Percentiles rank a stretch among this genome's conserved stretches.
Conservation (phyloP, 2,329 filamentous ascomycete genomes). For the Myriosclerotinia curreyana region DNA sequence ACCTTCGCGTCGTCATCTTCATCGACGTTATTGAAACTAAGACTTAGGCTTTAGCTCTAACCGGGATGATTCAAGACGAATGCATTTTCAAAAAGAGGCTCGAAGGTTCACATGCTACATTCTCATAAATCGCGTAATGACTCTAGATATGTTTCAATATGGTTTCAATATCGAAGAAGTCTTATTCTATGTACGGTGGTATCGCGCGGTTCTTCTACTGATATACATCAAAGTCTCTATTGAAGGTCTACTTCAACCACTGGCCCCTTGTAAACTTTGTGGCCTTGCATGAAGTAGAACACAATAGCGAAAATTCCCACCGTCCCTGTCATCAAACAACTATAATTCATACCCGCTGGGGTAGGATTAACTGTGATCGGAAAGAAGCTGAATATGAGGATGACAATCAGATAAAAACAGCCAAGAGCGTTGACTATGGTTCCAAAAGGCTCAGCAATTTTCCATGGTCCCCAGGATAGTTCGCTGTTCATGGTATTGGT, state of each 20-base stretch:
- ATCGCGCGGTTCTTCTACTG: background rate
- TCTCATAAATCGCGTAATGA: background rate
- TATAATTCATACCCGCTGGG: constrained; percentile 21
- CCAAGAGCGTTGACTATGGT: constrained; percentile 21
- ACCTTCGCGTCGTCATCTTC: too few species aligned
- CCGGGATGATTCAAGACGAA: too few species aligned
- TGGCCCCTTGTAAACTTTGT: constrained; percentile 12
- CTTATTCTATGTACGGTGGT: background rate
- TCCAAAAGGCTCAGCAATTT: constrained; percentile 13
- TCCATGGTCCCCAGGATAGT: constrained; percentile 23
- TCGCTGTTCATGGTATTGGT: constrained; percentile 14
- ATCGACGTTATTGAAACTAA: too few species aligned
- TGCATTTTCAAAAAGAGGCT: too few species aligned
- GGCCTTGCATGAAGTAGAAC: background rate
- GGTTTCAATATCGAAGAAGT: background rate
- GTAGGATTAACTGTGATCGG: constrained; percentile 5
- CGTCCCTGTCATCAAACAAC: constrained; percentile 12
- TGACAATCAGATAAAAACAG: constrained; percentile 18
- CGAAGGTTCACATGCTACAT: too few species aligned
- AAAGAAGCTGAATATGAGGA: constrained; percentile 20
- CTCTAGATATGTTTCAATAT: background rate
- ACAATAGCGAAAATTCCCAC: constrained; percentile 9
- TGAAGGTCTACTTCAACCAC: constrained; percentile 3
- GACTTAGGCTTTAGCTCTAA: too few species aligned
- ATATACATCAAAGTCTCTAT: background rate